phyloP scores from a whole-genome alignment of 2,329 filamentous ascomycete species.

The Tolypocladium tundrense region DNA sequence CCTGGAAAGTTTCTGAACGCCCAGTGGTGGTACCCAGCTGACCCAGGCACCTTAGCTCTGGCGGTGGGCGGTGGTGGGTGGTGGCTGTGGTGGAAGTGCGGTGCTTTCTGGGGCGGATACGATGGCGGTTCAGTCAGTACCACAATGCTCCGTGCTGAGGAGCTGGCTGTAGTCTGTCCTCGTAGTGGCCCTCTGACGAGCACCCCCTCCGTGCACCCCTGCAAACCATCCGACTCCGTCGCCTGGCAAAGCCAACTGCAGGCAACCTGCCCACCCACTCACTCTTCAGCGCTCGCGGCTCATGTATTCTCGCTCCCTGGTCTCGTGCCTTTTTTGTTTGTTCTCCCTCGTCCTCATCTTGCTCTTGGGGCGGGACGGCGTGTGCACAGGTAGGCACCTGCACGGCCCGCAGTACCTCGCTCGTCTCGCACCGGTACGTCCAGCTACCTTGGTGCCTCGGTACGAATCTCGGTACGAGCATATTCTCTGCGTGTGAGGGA shows the following conservation, averaged over 20 bases:
- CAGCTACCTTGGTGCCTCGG: not conserved
- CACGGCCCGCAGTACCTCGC: not conserved
- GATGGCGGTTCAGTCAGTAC: not conserved
- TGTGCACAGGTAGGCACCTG: not conserved
- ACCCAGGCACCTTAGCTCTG: not conserved
- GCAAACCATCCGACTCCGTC: not conserved
- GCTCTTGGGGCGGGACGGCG: not conserved
- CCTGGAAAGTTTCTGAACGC: not conserved
- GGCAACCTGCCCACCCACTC: not conserved
- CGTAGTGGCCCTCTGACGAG: not conserved
- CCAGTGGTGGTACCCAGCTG: not conserved
- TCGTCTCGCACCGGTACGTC: no score
- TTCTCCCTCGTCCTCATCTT: not conserved
- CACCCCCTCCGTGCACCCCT: not conserved
- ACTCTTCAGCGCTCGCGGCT: not conserved
- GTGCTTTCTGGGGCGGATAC: not conserved
- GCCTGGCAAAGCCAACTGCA: not conserved
- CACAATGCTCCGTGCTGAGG: not conserved
- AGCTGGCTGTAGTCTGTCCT: not conserved
- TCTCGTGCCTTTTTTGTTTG: not conserved
- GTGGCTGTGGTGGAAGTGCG: not conserved
- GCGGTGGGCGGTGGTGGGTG: not conserved
- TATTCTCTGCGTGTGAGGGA: not conserved
- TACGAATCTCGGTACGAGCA: not conserved
- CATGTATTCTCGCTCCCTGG: not conserved